phyloP scores from a whole-genome alignment of 352 stramenopile species.

The Globisporangium camurandrum region DNA sequence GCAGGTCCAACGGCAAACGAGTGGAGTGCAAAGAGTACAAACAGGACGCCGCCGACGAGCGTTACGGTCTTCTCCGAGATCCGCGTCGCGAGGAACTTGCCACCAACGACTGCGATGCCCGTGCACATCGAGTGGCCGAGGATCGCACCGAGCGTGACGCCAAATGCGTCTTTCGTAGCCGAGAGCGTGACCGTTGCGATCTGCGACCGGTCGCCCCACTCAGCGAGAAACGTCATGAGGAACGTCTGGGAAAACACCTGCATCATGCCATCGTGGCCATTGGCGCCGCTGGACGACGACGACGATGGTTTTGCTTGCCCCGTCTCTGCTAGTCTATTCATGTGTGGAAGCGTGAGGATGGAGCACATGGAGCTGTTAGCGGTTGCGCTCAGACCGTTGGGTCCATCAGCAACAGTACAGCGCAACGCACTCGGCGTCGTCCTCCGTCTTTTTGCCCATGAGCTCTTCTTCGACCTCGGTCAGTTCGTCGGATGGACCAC shows the following conservation, averaged over 20 bases:
- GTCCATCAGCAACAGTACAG: not conserved
- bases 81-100: constrained; percentile 95
- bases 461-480: constrained; percentile 81
- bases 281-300: no score
- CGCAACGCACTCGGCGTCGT: constrained; percentile 39
- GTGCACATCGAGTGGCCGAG: constrained; percentile 98
- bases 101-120: constrained; percentile 94
- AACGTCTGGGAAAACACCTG: constrained; percentile 93
- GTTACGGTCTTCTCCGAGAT: constrained; percentile 98
- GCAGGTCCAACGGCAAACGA: constrained; percentile 88
- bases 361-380: not conserved
- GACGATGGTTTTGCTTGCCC: constrained; percentile 10
- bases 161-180: constrained; percentile 92
- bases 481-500: constrained; percentile 71
- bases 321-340: constrained; percentile 20
- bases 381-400: not conserved
- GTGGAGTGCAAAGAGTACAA: constrained; percentile 96
- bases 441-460: constrained; percentile 74
- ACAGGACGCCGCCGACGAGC: constrained; percentile 93
- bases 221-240: constrained; percentile 97
- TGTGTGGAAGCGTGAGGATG: not conserved
- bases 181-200: constrained; percentile 98
- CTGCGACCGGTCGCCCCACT: constrained; percentile 97
- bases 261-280: constrained; percentile 52
- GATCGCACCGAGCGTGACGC: constrained; percentile 94